Conservation (phyloP, 2,329 filamentous ascomycete genomes). For the Fusarium pilosicola region DNA sequence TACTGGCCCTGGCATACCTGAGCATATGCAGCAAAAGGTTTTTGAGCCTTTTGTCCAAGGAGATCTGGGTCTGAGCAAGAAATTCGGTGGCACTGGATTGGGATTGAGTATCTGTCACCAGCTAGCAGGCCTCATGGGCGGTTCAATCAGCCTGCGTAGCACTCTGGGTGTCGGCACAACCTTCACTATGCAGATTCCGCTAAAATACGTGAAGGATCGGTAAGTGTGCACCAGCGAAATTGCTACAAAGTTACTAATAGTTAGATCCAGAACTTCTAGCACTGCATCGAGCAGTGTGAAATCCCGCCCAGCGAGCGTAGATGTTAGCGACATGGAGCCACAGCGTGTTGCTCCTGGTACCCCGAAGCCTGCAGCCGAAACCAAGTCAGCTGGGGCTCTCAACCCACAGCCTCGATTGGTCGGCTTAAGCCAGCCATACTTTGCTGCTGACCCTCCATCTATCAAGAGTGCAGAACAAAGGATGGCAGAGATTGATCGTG, state of each 20-base stretch:
- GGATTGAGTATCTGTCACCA: constrained; percentile 92
- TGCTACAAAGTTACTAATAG: constrained; percentile 16
- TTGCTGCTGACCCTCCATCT: constrained; percentile 59
- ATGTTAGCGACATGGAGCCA: constrained; percentile 53
- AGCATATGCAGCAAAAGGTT: constrained; percentile 80
- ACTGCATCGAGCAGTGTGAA: constrained; percentile 64
- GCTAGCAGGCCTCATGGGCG: constrained; percentile 84
- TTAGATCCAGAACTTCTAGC: constrained; percentile 57
- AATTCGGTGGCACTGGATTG: constrained; percentile 88
- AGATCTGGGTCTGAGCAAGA: constrained; percentile 88
- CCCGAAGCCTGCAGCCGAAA: constrained; percentile 42
- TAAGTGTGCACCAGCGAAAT: not conserved
- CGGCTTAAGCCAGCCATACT: constrained; percentile 85
- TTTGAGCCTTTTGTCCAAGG: constrained; percentile 96
- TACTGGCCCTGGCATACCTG: constrained; percentile 85
- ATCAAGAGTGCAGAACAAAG: constrained; percentile 63
- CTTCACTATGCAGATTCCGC: constrained; percentile 84
- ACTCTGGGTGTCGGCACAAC: constrained; percentile 78
- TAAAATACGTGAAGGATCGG: constrained; percentile 78
- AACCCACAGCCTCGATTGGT: constrained; percentile 82
- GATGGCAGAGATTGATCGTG: constrained; percentile 71
- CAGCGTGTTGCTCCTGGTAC: constrained; percentile 44
- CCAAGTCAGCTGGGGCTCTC: constrained; percentile 54
- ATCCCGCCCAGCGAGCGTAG: constrained; percentile 60
- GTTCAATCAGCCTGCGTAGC: constrained; percentile 77